These are phyloP conservation scores for Sporormia fimetaria DNA, from an alignment of 495 filamentous ascomycete species.

Conservation along the genomic window DNA sequence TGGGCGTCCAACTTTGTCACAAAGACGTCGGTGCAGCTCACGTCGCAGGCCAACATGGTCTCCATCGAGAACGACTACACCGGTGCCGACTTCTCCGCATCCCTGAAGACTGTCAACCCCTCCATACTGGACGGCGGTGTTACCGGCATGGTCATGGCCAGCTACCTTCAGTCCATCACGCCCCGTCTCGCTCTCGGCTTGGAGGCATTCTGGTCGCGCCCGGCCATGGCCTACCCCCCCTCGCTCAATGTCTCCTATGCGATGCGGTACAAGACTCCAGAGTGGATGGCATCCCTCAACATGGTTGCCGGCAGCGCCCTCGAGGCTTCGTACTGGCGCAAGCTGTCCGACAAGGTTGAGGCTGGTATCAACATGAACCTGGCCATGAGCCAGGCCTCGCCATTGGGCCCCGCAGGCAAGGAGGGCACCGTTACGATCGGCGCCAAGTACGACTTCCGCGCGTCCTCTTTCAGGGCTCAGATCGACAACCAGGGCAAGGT, in stretches of 20 bases:
- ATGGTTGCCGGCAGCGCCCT: constrained; percentile 73
- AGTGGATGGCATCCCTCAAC: constrained; percentile 86
- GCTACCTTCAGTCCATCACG: constrained; percentile 88
- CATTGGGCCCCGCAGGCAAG: constrained; percentile 46
- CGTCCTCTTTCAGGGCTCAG: constrained; percentile 88
- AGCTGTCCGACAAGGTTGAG: constrained; percentile 87
- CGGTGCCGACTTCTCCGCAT: constrained; percentile 83
- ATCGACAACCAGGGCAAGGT: constrained; percentile 90
- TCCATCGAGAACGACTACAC: constrained; percentile 90
- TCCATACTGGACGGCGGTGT: constrained; percentile 80
- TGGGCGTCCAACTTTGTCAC: constrained; percentile 65
- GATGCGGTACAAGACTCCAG: constrained; percentile 74
- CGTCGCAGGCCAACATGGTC: constrained; percentile 63
- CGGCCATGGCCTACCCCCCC: constrained; percentile 62
- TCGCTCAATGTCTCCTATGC: constrained; percentile 79
- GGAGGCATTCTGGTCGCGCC: constrained; percentile 87
- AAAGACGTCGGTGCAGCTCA: constrained; percentile 75
- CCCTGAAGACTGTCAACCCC: constrained; percentile 87
- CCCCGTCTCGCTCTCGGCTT: constrained; percentile 78
- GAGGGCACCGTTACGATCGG: constrained; percentile 86
- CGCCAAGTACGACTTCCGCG: constrained; percentile 96
- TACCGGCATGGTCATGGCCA: constrained; percentile 88
- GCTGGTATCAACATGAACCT: constrained; percentile 92
- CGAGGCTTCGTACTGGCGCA: constrained; percentile 89
- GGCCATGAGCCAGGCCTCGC: constrained; percentile 43